Base-by-base conservation (phyloP, 2,329 filamentous ascomycete species). In the Pseudomassariella vexata region DNA sequence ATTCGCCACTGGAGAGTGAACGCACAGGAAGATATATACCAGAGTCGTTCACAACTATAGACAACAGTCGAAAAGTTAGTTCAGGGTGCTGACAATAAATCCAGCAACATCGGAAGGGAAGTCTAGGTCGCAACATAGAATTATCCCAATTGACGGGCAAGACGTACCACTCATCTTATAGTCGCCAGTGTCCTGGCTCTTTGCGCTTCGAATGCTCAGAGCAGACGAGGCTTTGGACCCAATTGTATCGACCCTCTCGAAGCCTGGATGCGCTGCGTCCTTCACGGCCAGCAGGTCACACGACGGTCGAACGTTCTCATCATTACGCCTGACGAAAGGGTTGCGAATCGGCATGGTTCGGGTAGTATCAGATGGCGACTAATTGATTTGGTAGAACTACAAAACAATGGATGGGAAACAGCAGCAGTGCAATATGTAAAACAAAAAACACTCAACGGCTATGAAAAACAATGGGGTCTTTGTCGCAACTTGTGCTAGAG, bases 1-100 rank as follows among this genome's bases (percentile, higher is more conserved):
- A 26, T 9, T n/a, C n/a, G 20, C 5, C 16, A 17, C 7, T 17
- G 14, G 24, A 21, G 24, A 34, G 25, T 32, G 31, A 43, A 49
- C 76, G 62, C 79, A 92, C 87, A 48, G 90, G 90, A 46, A 96
- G 76, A 63, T 94, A 96, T 40, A 95, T 84, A 45, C 90, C 90
- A 57, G 85, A 94, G 61, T 94, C 89, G 55, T 94, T 94, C 58
- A 96, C 92, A 44, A 95, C 90, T 95, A 56, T 39, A 36, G 24
- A 36, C n/a, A n/a, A n/a, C n/a, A n/a, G n/a, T n/a, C n/a, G n/a
- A n/a, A n/a, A n/a, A n/a, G n/a, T n/a, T n/a, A n/a, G n/a, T n/a
- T n/a, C n/a, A n/a, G n/a, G n/a, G n/a, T n/a, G n/a, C n/a, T n/a
- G n/a, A n/a, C n/a, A n/a, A n/a, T n/a, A n/a, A n/a, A n/a, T n/a